Evolutionary conservation across 2,329 filamentous ascomycete genomes (phyloP).

Genomic region (Fusarium nodosum): DNA sequence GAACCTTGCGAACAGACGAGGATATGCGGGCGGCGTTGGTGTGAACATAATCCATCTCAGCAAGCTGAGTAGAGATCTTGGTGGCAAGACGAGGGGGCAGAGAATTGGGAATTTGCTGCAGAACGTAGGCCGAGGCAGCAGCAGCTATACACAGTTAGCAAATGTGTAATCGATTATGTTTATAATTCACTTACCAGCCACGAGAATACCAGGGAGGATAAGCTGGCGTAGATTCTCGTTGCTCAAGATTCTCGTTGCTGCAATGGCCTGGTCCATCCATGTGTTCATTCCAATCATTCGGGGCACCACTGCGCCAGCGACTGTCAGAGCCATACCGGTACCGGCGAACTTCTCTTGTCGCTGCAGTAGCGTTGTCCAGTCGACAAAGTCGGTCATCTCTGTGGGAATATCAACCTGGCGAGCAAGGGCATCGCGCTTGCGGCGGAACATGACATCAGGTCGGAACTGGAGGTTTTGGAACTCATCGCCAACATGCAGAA

Average conservation of each 20-base stretch:
- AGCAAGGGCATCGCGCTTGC: constrained; percentile 83
- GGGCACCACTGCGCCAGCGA: constrained; percentile 86
- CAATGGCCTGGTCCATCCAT: constrained; percentile 90
- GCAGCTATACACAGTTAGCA: constrained; percentile 66
- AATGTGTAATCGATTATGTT: background rate
- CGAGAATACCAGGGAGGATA: constrained; percentile 82
- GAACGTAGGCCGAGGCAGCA: constrained; percentile 81
- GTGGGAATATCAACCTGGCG: constrained; percentile 89
- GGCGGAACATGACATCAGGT: constrained; percentile 93
- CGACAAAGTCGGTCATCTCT: constrained; percentile 94
- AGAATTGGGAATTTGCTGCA: constrained; percentile 89
- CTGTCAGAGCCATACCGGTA: constrained; percentile 93
- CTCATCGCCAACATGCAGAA: constrained; percentile 89
- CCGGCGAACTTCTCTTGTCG: constrained; percentile 95
- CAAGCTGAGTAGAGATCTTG: constrained; percentile 86
- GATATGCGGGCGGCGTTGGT: constrained; percentile 87
- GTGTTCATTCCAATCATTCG: constrained; percentile 85
- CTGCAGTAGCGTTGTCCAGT: constrained; percentile 84
- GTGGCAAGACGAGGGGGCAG: constrained; percentile 86
- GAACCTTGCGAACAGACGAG: constrained; percentile 86
- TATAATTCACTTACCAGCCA: constrained; percentile 74
- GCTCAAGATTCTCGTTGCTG: constrained; percentile 83
- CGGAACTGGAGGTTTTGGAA: constrained; percentile 90
- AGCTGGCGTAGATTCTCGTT: constrained; percentile 84
- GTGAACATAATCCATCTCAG: constrained; percentile 91